Percentiles rank a stretch among this genome's conserved stretches.
phyloP scores from a whole-genome alignment of 176 grass and related monocot genomes.

The Avena eriantha region DNA sequence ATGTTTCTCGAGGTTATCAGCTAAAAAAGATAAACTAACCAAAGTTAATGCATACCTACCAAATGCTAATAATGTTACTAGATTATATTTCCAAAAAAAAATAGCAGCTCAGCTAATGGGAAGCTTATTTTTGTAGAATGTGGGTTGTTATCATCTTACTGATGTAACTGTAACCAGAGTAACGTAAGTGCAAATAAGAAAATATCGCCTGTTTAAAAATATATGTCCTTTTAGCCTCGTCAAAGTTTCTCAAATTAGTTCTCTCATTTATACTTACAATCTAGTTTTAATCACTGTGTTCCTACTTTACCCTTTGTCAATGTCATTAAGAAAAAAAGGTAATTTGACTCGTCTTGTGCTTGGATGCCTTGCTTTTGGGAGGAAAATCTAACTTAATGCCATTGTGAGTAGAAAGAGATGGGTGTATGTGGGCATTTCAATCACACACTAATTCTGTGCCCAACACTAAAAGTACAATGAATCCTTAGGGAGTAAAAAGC shows the following conservation, averaged over 20 bases:
- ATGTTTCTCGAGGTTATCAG: slow-evolving; percentile 24
- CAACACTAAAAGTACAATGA: background rate
- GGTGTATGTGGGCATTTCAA: background rate
- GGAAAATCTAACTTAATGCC: background rate
- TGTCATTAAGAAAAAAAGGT: background rate
- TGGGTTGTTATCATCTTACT: background rate
- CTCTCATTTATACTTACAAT: background rate
- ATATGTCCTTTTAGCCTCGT: background rate
- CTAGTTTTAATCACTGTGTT: background rate
- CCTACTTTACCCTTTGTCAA: background rate
- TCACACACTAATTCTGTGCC: background rate
- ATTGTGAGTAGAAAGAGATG: background rate
- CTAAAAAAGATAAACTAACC: slow-evolving; percentile 20
- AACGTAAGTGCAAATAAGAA: background rate
- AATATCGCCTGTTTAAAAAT: background rate
- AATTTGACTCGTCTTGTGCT: background rate
- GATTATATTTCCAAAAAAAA: background rate
- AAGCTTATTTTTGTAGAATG: background rate
- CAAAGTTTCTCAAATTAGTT: background rate
- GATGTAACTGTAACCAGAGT: background rate
- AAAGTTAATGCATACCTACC: background rate
- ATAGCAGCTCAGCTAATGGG: background rate
- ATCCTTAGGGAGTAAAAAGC: background rate
- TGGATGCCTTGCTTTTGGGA: background rate
- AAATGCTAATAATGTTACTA: background rate